A percentile compares a stretch with the other conserved stretches of the same genome.
Evolutionary conservation across 306 rosid species (phyloP).

Genomic region (Medicago lupulina): DNA sequence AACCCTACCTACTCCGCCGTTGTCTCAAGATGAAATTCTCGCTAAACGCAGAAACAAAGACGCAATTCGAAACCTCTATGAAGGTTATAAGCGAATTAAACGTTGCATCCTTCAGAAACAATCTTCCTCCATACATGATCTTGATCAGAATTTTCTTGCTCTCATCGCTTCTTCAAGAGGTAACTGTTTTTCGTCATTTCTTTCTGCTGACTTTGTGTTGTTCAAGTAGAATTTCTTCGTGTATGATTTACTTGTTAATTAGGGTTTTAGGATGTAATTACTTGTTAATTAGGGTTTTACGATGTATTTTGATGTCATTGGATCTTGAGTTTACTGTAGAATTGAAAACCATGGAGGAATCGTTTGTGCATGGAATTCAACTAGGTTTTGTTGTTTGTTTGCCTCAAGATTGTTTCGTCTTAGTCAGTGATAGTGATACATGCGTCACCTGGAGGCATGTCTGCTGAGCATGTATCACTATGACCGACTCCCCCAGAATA

Average conservation of each 20-base stretch:
- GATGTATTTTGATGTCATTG: not conserved
- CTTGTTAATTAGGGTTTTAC: slow-evolving; percentile 17
- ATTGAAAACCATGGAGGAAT: not conserved
- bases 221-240: not conserved
- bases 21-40: slow-evolving; percentile 56
- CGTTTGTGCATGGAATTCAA: not conserved
- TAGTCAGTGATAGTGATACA: not conserved
- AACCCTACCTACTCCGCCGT: slow-evolving; percentile 50
- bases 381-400: slow-evolving; percentile 18
- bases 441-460: no score
- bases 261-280: slow-evolving; percentile 1
- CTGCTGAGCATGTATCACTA: no score
- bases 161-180: slow-evolving; percentile 62
- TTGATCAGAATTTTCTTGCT: slow-evolving; percentile 53
- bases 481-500: no score
- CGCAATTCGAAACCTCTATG: slow-evolving; percentile 47
- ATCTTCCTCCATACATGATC: slow-evolving; percentile 35
- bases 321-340: slow-evolving; percentile 3
- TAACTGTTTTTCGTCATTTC: not conserved
- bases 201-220: slow-evolving; percentile 11
- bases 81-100: slow-evolving; percentile 48
- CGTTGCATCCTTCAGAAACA: slow-evolving; percentile 38
- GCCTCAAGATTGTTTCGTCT: not conserved
- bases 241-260: not conserved
- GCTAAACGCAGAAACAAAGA: slow-evolving; percentile 50